Conservation (phyloP, 345 rosid genomes). For the Mercurialis annua region DNA sequence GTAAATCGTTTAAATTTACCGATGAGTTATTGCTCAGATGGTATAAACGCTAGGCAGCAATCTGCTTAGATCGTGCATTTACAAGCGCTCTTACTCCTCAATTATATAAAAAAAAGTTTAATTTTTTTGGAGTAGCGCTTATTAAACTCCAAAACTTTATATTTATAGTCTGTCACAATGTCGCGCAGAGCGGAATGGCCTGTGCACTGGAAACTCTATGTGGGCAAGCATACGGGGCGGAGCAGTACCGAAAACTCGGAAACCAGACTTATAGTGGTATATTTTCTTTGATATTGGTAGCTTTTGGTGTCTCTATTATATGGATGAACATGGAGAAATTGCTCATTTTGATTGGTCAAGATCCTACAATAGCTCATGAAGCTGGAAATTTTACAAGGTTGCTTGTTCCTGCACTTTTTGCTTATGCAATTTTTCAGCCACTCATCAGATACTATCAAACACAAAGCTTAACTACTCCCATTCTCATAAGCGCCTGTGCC, state of each 20-base stretch:
- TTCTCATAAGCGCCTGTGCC: constrained; percentile 13
- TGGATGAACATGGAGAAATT: constrained; percentile 24
- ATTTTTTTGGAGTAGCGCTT: too few relatives aligned
- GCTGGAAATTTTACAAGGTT: constrained; percentile 18
- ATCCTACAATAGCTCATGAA: constrained; percentile 21
- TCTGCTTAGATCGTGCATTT: too few relatives aligned
- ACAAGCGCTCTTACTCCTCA: too few relatives aligned
- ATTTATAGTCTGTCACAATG: too few relatives aligned
- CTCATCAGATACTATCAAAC: constrained; percentile 16
- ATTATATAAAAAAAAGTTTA: too few relatives aligned
- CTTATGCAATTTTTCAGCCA: constrained; percentile 20
- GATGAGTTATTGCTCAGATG: too few relatives aligned
- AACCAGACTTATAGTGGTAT: constrained; percentile 20
- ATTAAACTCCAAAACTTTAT: too few relatives aligned
- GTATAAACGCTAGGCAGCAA: too few relatives aligned
- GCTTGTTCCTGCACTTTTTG: constrained; percentile 22
- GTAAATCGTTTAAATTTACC: too few relatives aligned
- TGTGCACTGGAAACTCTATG: too few relatives aligned
- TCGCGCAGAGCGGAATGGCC: too few relatives aligned
- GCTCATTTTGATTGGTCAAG: constrained; percentile 16
- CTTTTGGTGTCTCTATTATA: constrained; percentile 2
- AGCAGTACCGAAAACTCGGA: constrained; percentile 12
- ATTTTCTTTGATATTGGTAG: constrained; percentile 9
- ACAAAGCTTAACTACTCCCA: constrained; percentile 22
- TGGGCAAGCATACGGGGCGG: too few relatives aligned